phyloP scores from a whole-genome alignment of 2,329 filamentous ascomycete genomes.

The Chaetomiaceae sp. region DNA sequence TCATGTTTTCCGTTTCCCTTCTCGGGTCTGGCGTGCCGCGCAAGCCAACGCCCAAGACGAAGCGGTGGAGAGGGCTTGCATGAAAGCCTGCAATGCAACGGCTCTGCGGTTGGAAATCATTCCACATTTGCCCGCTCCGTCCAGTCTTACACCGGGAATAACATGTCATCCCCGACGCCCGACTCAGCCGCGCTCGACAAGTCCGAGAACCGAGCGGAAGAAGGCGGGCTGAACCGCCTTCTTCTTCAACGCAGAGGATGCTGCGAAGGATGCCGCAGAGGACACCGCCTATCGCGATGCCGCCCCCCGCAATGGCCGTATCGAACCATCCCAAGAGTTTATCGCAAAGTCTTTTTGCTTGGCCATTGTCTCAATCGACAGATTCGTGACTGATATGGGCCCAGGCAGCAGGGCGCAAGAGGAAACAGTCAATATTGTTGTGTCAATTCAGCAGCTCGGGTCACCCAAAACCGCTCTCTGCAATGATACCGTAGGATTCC shows the following conservation, averaged over 20 bases:
- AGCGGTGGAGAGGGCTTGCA: neutral
- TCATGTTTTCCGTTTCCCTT: neutral
- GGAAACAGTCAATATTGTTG: neutral
- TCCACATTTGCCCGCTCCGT: neutral
- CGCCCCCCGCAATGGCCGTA: neutral
- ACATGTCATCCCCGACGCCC: neutral
- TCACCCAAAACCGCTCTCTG: neutral
- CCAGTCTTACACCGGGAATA: conserved; percentile 3
- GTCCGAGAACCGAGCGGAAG: neutral
- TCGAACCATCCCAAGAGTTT: neutral
- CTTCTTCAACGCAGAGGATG: too few relatives aligned
- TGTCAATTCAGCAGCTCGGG: neutral
- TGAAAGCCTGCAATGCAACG: conserved; percentile 14
- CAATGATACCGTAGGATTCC: conserved; percentile 4
- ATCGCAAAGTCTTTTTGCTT: neutral
- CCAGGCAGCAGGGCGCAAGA: neutral
- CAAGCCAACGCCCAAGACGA: neutral
- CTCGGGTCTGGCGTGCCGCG: conserved; percentile 1
- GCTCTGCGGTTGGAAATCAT: conserved; percentile 10
- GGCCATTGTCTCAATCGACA: neutral
- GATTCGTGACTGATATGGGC: neutral
- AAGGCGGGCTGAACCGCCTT: too few relatives aligned
- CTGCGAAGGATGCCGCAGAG: too few relatives aligned
- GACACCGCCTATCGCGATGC: neutral
- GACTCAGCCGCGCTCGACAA: neutral